These are phyloP conservation scores for Nannochloropsis gaditana DNA, from an alignment of 108 stramenopile species.

Conservation along the genomic window DNA sequence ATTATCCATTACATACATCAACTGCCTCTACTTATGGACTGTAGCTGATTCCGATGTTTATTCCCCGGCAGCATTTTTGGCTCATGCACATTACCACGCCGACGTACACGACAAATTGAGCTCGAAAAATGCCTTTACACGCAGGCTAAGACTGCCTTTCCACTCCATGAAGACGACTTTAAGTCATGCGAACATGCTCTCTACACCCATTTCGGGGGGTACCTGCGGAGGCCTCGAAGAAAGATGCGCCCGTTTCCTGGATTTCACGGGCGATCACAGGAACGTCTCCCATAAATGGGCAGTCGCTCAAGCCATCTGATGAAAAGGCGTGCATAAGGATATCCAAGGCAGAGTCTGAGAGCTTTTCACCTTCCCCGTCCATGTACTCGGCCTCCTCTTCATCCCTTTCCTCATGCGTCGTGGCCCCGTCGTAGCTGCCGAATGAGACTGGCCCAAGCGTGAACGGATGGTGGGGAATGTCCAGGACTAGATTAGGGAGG, in stretches of 20 bases:
- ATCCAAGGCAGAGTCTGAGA: constrained; percentile 1
- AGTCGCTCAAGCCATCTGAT: background rate
- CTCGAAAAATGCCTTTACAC: too few relatives aligned
- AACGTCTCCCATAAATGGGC: background rate
- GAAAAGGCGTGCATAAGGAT: constrained; percentile 18
- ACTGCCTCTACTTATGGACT: too few relatives aligned
- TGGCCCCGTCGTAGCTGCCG: background rate
- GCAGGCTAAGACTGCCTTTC: too few relatives aligned
- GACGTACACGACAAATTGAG: too few relatives aligned
- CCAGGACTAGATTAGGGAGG: too few relatives aligned
- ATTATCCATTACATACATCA: too few relatives aligned
- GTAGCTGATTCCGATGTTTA: too few relatives aligned
- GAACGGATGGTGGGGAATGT: background rate
- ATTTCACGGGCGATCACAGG: background rate
- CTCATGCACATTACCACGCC: too few relatives aligned
- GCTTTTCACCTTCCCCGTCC: background rate
- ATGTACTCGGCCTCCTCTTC: background rate
- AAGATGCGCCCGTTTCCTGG: background rate
- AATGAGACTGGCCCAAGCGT: background rate
- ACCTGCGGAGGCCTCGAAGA: background rate
- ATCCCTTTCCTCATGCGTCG: background rate
- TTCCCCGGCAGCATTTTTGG: too few relatives aligned
- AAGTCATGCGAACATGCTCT: background rate
- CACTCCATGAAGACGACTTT: too few relatives aligned
- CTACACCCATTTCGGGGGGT: background rate